These are phyloP conservation scores for Leccinum holopus DNA, from an alignment of 1,284 basidiomycete species.

Conservation along the genomic window DNA sequence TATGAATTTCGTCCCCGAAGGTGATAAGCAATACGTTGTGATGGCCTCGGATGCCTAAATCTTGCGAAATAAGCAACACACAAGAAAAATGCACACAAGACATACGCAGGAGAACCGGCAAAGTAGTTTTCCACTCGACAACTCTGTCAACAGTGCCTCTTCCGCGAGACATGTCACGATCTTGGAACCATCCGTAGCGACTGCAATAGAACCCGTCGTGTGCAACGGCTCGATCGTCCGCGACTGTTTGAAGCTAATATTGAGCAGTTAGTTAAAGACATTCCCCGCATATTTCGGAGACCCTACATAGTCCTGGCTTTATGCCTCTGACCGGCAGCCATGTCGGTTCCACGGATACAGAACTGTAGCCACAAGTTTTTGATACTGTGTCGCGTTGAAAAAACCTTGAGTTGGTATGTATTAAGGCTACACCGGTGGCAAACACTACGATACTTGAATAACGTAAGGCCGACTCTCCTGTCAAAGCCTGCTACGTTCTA, in stretches of 20 bases:
- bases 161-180: conserved; percentile 88
- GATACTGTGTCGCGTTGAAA: conserved; percentile 1
- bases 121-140: conserved; percentile 71
- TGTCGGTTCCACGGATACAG: conserved; percentile 7
- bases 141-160: conserved; percentile 81
- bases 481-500: background rate
- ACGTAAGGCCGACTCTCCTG: background rate
- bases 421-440: background rate
- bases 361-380: background rate
- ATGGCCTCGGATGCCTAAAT: conserved; percentile 65
- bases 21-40: conserved; percentile 65
- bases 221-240: conserved; percentile 78
- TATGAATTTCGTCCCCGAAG: conserved; percentile 58
- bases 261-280: conserved; percentile 12
- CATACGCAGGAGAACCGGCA: conserved; percentile 82
- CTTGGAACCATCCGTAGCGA: conserved; percentile 76
- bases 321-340: conserved; percentile 34
- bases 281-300: background rate
- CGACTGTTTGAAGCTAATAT: conserved; percentile 67
- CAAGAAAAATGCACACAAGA: conserved; percentile 20
- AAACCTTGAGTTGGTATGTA: background rate
- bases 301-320: conserved; percentile 61
- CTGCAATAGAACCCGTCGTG: conserved; percentile 82
- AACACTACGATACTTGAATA: background rate
- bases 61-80: conserved; percentile 9